Evolutionary conservation across 192 early-diverging fungal species (phyloP).

Genomic region (Coemansia sp.): DNA sequence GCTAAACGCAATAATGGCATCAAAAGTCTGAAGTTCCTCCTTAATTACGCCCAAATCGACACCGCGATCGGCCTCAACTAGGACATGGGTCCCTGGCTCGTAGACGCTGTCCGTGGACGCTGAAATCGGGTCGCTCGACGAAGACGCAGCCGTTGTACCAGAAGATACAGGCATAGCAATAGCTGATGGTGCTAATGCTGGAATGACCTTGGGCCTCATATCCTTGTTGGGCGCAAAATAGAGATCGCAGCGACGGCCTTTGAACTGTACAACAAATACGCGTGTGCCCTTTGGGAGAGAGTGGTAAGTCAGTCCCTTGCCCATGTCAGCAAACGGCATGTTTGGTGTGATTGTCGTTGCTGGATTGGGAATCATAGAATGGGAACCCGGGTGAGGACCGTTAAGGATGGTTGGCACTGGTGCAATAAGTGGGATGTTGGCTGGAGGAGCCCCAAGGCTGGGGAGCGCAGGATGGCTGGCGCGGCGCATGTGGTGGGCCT

Average conservation of each 20-base stretch:
- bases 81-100: conserved; percentile 23
- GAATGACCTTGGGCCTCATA: conserved; percentile 25
- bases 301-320: conserved; percentile 37
- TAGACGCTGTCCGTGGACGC: conserved; percentile 4
- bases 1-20: conserved; percentile 26
- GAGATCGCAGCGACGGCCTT: conserved; percentile 39
- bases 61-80: conserved; percentile 52
- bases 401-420: conserved; percentile 7
- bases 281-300: conserved; percentile 36
- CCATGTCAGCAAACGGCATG: conserved; percentile 53
- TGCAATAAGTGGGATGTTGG: conserved; percentile 7
- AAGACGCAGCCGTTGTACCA: background rate
- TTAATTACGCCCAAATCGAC: conserved; percentile 44
- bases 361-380: conserved; percentile 43
- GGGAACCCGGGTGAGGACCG: conserved; percentile 7
- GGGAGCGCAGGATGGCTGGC: conserved; percentile 34
- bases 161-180: conserved; percentile 5
- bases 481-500: conserved; percentile 30
- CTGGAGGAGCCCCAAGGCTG: conserved; percentile 10
- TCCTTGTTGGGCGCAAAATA: conserved; percentile 34
- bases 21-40: conserved; percentile 24
- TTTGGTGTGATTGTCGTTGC: conserved; percentile 45
- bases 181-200: conserved; percentile 21
- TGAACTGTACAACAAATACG: conserved; percentile 52
- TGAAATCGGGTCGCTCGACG: conserved; percentile 2